Evolutionary conservation across 2,329 filamentous ascomycete genomes (phyloP), one percentile per base, ranked within the genome.

Genomic region (Peltaster fructicola): DNA sequence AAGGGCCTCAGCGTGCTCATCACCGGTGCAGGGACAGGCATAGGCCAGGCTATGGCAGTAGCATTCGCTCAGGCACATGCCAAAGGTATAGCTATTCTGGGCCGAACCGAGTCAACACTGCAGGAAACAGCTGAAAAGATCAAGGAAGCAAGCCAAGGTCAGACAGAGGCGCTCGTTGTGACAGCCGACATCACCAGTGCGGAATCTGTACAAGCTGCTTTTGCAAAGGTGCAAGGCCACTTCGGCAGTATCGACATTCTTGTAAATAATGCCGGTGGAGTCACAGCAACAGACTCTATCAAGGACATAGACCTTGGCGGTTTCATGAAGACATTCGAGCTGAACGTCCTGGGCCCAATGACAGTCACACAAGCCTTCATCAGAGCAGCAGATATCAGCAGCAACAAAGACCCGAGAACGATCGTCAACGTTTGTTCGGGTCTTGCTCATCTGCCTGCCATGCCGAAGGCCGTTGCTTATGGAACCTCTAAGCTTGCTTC

Each of bases 1-100:
- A 41, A 39, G 22, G 53, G 48, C 22, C 59, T 56, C 32, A 50
- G 37, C 6, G 37, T 59, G 3, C 5, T 59, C 3, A 30, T 35
- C 12, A 22, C 33, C 7, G 33, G 33, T 5, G 33, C 28, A n/a
- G 33, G 31, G 7, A 27, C 30, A 15, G 33, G 31, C 8, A 33
- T 35, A 7, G 33, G 33, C 6, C 22, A 23, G 10, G 23, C 23
- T 2, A 35, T 30, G 6, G 31, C 33, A 6, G 23, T 24, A 7
- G 26, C 31, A 3, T 35, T 35, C 23, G 33, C 24, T 9, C 16
- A 31, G 7, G 31, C 33, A 4, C 28, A 26, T 8, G 33, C 33
- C 11, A 10, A 19, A 7, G 27, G 17, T 8, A 27, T 35, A 4
- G 23, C 31, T 4, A 28, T 35, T 13, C 23, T 35, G 6, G 33